A percentile compares a stretch with the other conserved stretches of the same genome.
Evolutionary conservation across 495 filamentous ascomycete species (phyloP).

Genomic region (Penicillium canariense): DNA sequence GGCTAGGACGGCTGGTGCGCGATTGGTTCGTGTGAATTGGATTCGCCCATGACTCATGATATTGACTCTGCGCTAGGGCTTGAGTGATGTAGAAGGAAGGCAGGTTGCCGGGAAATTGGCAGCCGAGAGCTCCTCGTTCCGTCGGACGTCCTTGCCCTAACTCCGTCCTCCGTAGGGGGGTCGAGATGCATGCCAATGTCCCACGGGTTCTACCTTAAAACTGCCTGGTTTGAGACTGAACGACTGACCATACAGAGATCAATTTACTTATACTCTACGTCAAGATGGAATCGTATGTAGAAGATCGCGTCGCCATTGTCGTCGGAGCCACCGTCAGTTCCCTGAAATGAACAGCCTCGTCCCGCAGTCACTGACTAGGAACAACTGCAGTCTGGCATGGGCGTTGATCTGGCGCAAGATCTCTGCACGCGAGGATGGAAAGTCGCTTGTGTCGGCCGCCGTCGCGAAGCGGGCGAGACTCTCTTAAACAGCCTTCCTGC

Average conservation of each 20-base stretch:
- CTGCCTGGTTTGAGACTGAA: too few relatives aligned
- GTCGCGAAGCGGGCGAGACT: conserved; percentile 16
- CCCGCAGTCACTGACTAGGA: not conserved
- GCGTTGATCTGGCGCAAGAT: conserved; percentile 22
- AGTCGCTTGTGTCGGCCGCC: conserved; percentile 26
- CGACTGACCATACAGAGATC: too few relatives aligned
- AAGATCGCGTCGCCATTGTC: conserved; percentile 21
- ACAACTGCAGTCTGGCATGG: conserved; percentile 28
- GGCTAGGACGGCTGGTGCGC: too few relatives aligned
- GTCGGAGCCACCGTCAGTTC: conserved; percentile 26
- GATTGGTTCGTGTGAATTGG: not conserved
- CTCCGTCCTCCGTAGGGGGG: too few relatives aligned
- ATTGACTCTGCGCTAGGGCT: not conserved
- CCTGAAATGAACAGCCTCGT: not conserved
- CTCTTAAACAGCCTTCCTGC: conserved; percentile 11
- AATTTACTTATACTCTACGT: too few relatives aligned
- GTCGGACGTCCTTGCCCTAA: too few relatives aligned
- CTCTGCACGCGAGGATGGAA: conserved; percentile 26
- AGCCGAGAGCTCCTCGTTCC: too few relatives aligned
- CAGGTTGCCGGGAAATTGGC: too few relatives aligned
- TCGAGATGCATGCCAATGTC: too few relatives aligned
- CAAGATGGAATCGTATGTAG: conserved; percentile 13
- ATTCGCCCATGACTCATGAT: not conserved
- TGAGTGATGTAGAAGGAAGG: not conserved
- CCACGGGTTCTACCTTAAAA: too few relatives aligned